These are phyloP conservation scores for Colletotrichum tropicale DNA, from an alignment of 2,329 filamentous ascomycete genomes.

Conservation along the genomic window DNA sequence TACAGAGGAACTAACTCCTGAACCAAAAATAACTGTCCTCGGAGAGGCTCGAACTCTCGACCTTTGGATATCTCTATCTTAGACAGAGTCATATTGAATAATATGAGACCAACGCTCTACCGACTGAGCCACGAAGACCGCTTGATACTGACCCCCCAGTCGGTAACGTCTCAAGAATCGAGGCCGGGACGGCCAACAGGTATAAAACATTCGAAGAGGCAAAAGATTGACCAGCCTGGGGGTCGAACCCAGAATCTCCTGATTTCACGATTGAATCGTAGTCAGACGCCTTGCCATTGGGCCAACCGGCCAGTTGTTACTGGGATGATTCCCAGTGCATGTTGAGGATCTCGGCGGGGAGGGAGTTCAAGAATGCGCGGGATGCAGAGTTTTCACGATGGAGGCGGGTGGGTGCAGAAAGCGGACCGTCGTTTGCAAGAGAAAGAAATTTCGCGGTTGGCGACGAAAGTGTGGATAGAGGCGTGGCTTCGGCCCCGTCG, in stretches of 20 bases:
- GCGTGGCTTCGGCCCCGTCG: background rate
- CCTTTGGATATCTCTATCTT: conserved; percentile 15
- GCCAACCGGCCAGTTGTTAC: conserved; percentile 26
- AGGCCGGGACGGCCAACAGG: accelerated
- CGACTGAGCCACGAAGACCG: conserved; percentile 19
- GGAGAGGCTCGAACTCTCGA: conserved; percentile 21
- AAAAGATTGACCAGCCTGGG: conserved; percentile 20
- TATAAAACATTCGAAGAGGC: background rate
- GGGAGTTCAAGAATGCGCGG: accelerated
- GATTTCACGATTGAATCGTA: conserved; percentile 31
- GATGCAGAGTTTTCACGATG: background rate
- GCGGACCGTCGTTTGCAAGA: background rate
- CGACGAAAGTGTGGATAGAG: background rate
- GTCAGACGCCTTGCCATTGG: conserved; percentile 49
- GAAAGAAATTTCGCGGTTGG: background rate
- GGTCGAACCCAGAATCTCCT: conserved; percentile 23
- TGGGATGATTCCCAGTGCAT: background rate
- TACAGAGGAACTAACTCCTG: too few relatives aligned
- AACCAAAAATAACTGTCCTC: conserved; percentile 3
- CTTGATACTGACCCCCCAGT: accelerated
- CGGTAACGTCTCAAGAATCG: background rate
- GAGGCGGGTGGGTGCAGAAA: background rate
- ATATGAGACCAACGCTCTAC: conserved; percentile 22
- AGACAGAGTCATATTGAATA: background rate
- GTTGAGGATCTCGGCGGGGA: accelerated